These are phyloP conservation scores for Phytopythium oedochilum DNA, from an alignment of 352 stramenopile species.

Conservation along the genomic window DNA sequence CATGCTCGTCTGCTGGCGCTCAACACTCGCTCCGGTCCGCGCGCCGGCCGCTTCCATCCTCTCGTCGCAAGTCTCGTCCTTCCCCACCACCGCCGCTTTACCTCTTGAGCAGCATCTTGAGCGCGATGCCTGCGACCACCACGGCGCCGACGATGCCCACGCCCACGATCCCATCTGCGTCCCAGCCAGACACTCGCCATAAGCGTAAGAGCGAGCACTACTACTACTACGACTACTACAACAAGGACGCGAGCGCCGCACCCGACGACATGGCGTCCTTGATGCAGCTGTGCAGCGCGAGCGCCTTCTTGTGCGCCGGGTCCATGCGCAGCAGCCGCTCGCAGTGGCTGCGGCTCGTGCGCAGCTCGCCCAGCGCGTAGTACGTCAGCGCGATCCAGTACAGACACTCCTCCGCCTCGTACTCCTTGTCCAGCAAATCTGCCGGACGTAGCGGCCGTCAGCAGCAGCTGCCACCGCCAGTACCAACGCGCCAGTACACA, in stretches of 20 bases:
- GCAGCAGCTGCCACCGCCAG: background rate
- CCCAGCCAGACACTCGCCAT: background rate
- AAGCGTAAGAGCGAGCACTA: no score
- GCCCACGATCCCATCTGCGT: constrained; percentile 58
- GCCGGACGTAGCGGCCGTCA: background rate
- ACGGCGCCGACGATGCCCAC: constrained; percentile 65
- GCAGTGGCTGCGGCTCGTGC: constrained; percentile 60
- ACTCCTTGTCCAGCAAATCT: constrained; percentile 60
- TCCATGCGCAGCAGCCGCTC: constrained; percentile 75
- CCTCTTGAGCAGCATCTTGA: constrained; percentile 71
- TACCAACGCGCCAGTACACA: background rate
- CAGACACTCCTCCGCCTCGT: constrained; percentile 58
- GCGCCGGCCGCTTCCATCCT: no score
- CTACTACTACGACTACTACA: no score
- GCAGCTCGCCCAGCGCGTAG: constrained; percentile 66
- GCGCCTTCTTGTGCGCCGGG: constrained; percentile 60
- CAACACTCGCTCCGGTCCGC: background rate
- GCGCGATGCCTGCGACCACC: constrained; percentile 62
- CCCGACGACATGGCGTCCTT: constrained; percentile 63
- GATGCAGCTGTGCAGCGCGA: constrained; percentile 72
- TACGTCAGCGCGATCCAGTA: constrained; percentile 77
- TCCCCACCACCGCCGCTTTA: constrained; percentile 23
- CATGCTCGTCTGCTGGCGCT: no score
- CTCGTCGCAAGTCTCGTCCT: no score
- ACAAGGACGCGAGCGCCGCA: no score